Evolutionary conservation across 305 asterid genomes (phyloP), one percentile per base, ranked within the genome.

Genomic region (Fraxinus nigra): DNA sequence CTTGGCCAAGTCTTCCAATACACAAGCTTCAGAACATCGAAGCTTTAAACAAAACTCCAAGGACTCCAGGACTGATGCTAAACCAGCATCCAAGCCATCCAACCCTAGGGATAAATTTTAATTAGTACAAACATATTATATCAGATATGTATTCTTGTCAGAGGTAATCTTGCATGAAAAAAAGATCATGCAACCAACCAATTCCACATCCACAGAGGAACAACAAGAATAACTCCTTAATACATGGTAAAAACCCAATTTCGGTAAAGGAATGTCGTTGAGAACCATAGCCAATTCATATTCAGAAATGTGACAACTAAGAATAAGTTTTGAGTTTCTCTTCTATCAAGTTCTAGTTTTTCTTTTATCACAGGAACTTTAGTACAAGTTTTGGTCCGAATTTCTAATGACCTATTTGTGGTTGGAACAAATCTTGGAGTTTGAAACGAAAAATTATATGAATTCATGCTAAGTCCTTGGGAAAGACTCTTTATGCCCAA

Each of bases 1-100:
- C 87, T 92, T 96, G 56, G 91, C 95, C 87, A 96, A 89, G 85
- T 94, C 99, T 88, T 96, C 99, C 87, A 96, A 86, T 76, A 92
- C 89, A 78, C 92, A 92, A 75, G 98, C 98, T 89, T 96, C 99
- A 16, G 99, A 94, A 79, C 99, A 97, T 59, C 99, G 93, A 76
- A 91, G 97, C 89, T 92, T 96, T 86, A 93, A 87, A 87, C 98
- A 96, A 79, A 94, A 94, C 85, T 93, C 98, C 97, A 96, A 87
- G 78, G 98, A 90, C 89, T 96, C 98, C 46, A 96, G 85, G 59
- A 94, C 97, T 80, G 98, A 90, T 78, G 98, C 94, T 91, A 96
- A 88, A 84, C 98, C 97, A 80, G 95, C 85, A 91, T 94, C 99
- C 84, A 89, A 85, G 82, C 94, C 93, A 82, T 93, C 97, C 78